phyloP scores from a whole-genome alignment of 1,284 basidiomycete species.

The Cystobasidium sp. region DNA sequence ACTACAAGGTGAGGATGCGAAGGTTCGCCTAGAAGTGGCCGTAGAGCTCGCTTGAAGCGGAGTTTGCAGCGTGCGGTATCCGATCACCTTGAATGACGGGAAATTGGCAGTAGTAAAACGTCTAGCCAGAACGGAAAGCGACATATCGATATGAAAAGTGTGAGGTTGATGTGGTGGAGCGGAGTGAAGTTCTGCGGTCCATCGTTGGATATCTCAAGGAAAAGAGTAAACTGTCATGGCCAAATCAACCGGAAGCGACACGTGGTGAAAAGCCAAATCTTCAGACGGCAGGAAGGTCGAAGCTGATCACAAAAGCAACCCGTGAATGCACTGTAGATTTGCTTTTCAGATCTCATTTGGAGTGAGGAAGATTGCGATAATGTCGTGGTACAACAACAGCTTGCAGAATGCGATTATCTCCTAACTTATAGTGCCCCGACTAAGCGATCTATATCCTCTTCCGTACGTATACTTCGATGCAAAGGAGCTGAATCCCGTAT shows the following conservation, averaged over 20 bases:
- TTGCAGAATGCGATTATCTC: background rate
- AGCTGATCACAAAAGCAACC: background rate
- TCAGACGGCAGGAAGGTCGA: background rate
- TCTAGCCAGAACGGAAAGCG: no score
- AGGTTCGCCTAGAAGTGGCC: background rate
- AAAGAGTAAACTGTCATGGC: background rate
- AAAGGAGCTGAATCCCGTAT: slow-evolving; percentile 6
- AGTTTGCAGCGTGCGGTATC: background rate
- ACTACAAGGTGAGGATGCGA: background rate
- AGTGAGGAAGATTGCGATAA: no score
- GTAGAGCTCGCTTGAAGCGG: background rate
- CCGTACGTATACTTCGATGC: slow-evolving; percentile 25
- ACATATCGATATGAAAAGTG: background rate
- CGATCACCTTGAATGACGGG: background rate
- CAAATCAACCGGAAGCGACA: background rate
- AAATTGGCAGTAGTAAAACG: background rate
- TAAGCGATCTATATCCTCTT: slow-evolving; percentile 32
- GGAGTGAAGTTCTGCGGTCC: background rate
- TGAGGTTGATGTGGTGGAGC: background rate
- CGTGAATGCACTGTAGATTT: background rate
- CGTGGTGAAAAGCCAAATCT: background rate
- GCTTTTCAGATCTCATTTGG: background rate
- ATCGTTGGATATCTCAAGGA: background rate
- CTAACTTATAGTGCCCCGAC: background rate
- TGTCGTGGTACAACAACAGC: background rate